Base-by-base conservation (phyloP, 2,329 filamentous ascomycete species). In the Aspergillus glaucus region DNA sequence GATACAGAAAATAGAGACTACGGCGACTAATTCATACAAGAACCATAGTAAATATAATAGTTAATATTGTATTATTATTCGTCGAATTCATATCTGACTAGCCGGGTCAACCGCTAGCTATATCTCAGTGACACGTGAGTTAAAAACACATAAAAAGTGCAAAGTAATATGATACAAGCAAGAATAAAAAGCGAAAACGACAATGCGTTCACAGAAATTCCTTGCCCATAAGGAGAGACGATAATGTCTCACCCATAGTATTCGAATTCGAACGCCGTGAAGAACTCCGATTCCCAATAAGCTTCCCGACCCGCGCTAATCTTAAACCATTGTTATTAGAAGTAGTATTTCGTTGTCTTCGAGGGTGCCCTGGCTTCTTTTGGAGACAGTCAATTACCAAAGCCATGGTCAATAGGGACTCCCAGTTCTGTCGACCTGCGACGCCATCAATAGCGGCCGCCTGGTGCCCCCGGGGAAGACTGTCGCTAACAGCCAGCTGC, bases 401-500 rank as follows among this genome's bases (percentile, higher is more conserved):
- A 47, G 64, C 64, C 58, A 73, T 66, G 47, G 73, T 74, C 59
- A 75, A 67, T 48, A 75, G 65, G 56, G 66, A 71, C 66, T 71
- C 69, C 70, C 71, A 74, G 54, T 59, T 61, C 63, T 54, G 64
- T 60, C 57, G 57, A 50, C 55, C 60, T 54, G 61, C 60, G 44
- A 52, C 52, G 53, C 53, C 61, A 62, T 57, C 62, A 40, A 15
- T 19, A 58, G 61, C 55, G 54, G 54, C 58, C 62, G 62, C 65
- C 63, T 58, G 54, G 57, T 56, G 61, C 63, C 62, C 52, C 61
- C 52, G 57, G 62, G 62, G 62, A 62, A 66, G 59, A 54, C 61
- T 62, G 59, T 71, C 67, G 63, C 68, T 71, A 69, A 70, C 69
- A 64, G 70, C 70, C 64, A 70, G 72, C 71, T 75, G 74, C 74